Evolutionary conservation across 768 basidiomycete species (phyloP), one percentile per base, ranked within the genome.

Genomic region (Phlebiopsis flavidoalba): DNA sequence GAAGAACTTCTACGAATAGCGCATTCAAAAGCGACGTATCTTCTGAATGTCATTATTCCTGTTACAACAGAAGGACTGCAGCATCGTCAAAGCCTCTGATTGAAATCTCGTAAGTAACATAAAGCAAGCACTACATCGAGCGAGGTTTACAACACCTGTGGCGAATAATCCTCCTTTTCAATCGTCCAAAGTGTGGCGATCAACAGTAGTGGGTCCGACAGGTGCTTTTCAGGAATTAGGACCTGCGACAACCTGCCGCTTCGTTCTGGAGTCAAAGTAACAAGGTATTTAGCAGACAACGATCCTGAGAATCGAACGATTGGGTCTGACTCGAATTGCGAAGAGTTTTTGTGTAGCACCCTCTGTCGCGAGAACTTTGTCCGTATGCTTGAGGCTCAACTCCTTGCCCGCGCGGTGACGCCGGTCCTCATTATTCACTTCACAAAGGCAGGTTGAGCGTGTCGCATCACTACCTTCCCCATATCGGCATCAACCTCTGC

Each of bases 11-110:
- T 99, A n/a, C 97, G 68, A 99, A 98, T 1, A n/a, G 91, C 92
- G 19, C 97, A 95, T 66, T 95, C 94, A 67, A 99, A 99, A 0
- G 95, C 94, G 49, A 98, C n/a, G 84, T 33, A 98, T 86, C 74
- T 98, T 98, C 70, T 98, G 96, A 37, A 99, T 91, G 71, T 98
- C 93, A 35, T 91, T 84, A 66, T 91, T 98, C n/a, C 66, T 95
- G 89, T 0, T 86, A 84, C 40, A 90, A 84, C 14, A 99, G 78
- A 5, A 85, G 77, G n/a, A n/a, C 63, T 95, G 91, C 36, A 95
- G 80, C 75, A 95, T 85, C 15, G 86, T 79, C 43, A 97, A 84
- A 22, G 86, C 88, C 81, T 98, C 93, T 92, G 74, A 66, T 64
- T n/a, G n/a, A n/a, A n/a, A n/a, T n/a, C n/a, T n/a, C n/a, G n/a